These are phyloP conservation scores for Luzula sylvatica DNA, from an alignment of 176 grass and related monocot genomes.

Conservation along the genomic window DNA sequence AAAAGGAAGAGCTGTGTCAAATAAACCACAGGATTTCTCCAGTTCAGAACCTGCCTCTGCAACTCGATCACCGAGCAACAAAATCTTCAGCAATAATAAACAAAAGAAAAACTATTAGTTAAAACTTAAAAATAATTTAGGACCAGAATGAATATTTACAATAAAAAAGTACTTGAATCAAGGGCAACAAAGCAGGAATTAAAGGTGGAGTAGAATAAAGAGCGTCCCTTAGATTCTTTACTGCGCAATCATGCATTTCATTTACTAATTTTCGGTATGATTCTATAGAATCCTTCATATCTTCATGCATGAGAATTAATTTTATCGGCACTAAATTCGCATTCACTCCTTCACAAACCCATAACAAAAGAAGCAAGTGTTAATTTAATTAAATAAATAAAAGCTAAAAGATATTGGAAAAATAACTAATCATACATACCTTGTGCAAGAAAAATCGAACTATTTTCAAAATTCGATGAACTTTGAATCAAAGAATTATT, in stretches of 20 bases:
- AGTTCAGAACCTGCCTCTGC: slow-evolving; percentile 8
- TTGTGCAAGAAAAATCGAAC: slow-evolving; percentile 17
- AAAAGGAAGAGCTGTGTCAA: slow-evolving; percentile 10
- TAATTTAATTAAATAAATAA: neutral
- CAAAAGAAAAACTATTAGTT: neutral
- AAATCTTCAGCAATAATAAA: neutral
- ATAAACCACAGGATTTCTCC: neutral
- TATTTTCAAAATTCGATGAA: neutral
- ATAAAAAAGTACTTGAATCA: slow-evolving; percentile 11
- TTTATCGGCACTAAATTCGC: slow-evolving; percentile 3
- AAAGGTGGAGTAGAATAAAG: slow-evolving; percentile 2
- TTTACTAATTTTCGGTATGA: slow-evolving; percentile 8
- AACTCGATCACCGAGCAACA: slow-evolving; percentile 21
- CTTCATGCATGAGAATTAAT: slow-evolving; percentile 12
- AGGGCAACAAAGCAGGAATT: slow-evolving; percentile 10
- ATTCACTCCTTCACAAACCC: slow-evolving; percentile 11
- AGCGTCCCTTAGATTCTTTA: slow-evolving; percentile 1
- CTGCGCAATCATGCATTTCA: slow-evolving; percentile 6
- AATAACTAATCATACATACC: slow-evolving; percentile 6
- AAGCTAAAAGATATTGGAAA: slow-evolving; percentile 2
- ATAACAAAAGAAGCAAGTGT: neutral
- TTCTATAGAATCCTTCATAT: slow-evolving; percentile 4
- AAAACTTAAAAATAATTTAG: neutral
- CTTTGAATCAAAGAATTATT: neutral
- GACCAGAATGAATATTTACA: neutral